phyloP scores from a whole-genome alignment of 2,329 filamentous ascomycete species.

The Pseudogymnoascus pannorum region DNA sequence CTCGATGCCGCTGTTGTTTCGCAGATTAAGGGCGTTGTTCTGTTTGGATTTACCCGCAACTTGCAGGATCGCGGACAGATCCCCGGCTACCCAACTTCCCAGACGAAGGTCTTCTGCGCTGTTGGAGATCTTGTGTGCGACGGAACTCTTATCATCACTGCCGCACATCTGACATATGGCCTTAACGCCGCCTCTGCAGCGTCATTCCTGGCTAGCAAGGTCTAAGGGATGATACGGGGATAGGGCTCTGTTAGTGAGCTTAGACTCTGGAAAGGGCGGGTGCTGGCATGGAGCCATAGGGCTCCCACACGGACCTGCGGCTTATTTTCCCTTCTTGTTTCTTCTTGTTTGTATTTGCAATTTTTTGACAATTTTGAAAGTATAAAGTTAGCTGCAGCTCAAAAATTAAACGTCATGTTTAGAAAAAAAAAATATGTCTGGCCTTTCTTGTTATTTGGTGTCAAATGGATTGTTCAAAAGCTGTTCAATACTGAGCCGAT shows the following conservation, averaged over 20 bases:
- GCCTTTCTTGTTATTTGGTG: too few species aligned
- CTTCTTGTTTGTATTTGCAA: neutral
- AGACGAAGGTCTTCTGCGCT: constrained; percentile 40
- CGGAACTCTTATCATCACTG: constrained; percentile 36
- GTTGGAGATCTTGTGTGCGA: constrained; percentile 43
- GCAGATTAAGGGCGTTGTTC: constrained; percentile 34
- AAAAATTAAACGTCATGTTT: constrained; percentile 1
- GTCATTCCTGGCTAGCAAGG: constrained; percentile 25
- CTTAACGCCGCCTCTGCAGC: constrained; percentile 31
- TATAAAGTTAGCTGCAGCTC: constrained; percentile 7
- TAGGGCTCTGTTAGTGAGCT: neutral
- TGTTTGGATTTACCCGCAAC: constrained; percentile 38
- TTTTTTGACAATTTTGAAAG: neutral
- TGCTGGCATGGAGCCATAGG: too few species aligned
- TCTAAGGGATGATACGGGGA: neutral
- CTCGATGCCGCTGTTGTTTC: constrained; percentile 24
- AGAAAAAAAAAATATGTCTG: neutral
- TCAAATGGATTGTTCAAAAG: too few species aligned
- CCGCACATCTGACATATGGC: constrained; percentile 35
- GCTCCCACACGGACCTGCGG: neutral
- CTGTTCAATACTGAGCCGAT: too few species aligned
- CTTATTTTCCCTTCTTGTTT: neutral
- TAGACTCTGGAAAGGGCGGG: neutral
- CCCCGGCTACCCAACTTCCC: constrained; percentile 26
- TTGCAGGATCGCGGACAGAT: constrained; percentile 28